Base-by-base conservation (phyloP, 208 protist genomes). In the Acanthamoeba sp. region DNA sequence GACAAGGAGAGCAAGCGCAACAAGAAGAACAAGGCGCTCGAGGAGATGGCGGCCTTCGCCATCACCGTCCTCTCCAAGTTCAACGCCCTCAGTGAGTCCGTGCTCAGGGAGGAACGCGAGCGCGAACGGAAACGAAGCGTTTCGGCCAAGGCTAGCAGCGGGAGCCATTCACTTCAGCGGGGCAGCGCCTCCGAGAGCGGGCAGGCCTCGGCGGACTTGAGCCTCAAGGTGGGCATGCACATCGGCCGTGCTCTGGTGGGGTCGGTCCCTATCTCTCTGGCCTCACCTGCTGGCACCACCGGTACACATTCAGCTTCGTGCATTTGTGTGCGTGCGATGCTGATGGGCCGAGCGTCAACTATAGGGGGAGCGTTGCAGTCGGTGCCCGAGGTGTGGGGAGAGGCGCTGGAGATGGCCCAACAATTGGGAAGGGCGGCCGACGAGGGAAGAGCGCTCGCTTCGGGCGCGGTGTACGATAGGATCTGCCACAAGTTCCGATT, bases 41-140 rank as follows among this genome's bases (percentile, higher is more conserved):
- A 89, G 82, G 82, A 89, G 82, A 89, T 89, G 82, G 82, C 82
- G 6, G 82, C 82, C 24, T 89, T 89, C 55, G 82, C 82, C 42
- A 7, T 89, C 14, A 89, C 50, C 22, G 45, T 89, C 24, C 82
- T 62, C 16, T 89, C 82, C 45, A 89, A 89, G 40, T 89, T 89
- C 45, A 89, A 16, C 69, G 69, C 36, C n/a, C 36, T 80, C 7
- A 80, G 9, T 9, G 34, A 45, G n/a, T n/a, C n/a, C 16, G 34
- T 80, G 69, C 34, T 80, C 34, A 80, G 42, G 69, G 69, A 48
- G 12, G 69, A 80, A 32, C 32, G 10, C 29, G 10, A 80, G 36
- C 69, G 69, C 6, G 36, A 80, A 9, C 32, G 10, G 69, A 12
- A 18, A 80, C 10, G 69, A 45, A 55, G n/a, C n/a, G n/a, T n/a